Base-by-base conservation (phyloP, 2,329 filamentous ascomycete genomes). In the Fusarium sacchari region DNA sequence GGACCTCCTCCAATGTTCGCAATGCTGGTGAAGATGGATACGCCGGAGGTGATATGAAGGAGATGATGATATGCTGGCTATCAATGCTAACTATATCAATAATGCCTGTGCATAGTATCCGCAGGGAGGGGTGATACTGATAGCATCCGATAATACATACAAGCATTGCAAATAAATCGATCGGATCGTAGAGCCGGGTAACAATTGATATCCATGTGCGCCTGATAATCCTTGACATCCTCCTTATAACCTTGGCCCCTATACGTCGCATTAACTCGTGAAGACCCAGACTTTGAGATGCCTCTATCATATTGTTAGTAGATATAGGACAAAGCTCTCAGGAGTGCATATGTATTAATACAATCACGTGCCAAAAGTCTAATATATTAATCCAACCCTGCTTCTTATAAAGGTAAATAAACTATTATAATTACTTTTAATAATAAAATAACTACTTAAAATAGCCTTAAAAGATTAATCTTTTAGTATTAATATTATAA, bases 141-240 rank as follows among this genome's bases (percentile, higher is more conserved):
- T 32, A 28, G 24, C 32, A 44, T 40, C 20, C 39, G 14, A n/a
- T 55, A 39, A 53, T 28, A 56, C 32, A 30, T 32, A 44, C 42
- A 28, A n/a, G 60, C 49, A 49, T 64, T 30, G 24, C 20, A 64
- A 65, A 49, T 42, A 43, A 64, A 37, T 43, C 60, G 60, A 66
- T 57, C 60, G 15, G 39, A 52, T 67, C 53, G 39, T 34, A 26
- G 34, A 34, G 63, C n/a, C 36, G 40, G 44, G 11, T 28, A 24
- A 40, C 40, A 40, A 60, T 46, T 64, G 28, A 52, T 47, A 36
- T 32, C 20, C 39, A 46, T n/a, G 30, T 43, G 34, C 34, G 24
- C 30, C 43, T 67, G 42, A 34, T 28, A n/a, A 60, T 26, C 37
- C 44, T 67, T 52, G 22, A 34, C 43, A 22, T 26, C 56, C 42